phyloP scores from a whole-genome alignment of 164 flowering plant genomes.

The Litsea cubeba region DNA sequence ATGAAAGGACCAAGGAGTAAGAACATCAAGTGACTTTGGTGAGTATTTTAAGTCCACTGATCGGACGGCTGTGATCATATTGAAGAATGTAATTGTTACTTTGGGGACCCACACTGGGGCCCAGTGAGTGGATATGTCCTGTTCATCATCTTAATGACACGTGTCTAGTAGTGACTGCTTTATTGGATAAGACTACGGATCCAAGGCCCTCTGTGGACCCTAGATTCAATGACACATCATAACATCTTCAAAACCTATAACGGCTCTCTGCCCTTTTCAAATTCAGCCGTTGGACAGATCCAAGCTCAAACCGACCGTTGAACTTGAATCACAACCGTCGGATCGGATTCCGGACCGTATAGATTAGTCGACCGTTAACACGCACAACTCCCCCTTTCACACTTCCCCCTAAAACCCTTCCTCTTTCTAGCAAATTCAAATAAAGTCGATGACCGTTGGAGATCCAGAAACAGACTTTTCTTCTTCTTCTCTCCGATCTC shows the following conservation, averaged over 20 bases:
- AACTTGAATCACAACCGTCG: slow-evolving; percentile 3
- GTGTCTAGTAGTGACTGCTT: slow-evolving; percentile 36
- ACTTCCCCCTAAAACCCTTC: not conserved
- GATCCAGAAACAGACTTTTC: not conserved
- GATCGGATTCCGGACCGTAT: slow-evolving; percentile 1
- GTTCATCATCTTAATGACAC: slow-evolving; percentile 27
- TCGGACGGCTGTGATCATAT: no score
- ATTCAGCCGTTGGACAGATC: not conserved
- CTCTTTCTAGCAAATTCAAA: not conserved
- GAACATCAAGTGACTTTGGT: no score
- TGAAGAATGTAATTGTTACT: not conserved
- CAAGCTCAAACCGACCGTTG: slow-evolving; percentile 5
- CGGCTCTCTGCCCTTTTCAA: slow-evolving; percentile 1
- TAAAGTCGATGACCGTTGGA: slow-evolving; percentile 11
- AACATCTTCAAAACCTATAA: not conserved
- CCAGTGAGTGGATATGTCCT: not conserved
- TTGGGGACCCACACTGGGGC: no score
- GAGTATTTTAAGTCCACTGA: no score
- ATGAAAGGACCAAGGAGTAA: no score
- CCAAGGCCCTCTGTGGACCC: no score
- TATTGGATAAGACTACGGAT: no score
- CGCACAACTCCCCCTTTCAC: not conserved
- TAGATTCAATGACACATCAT: no score
- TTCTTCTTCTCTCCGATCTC: no score
- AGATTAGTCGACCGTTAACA: slow-evolving; percentile 17